Evolutionary conservation across 345 rosid species (phyloP), one percentile per base, ranked within the genome.

Genomic region (Raphanus raphanistrum): DNA sequence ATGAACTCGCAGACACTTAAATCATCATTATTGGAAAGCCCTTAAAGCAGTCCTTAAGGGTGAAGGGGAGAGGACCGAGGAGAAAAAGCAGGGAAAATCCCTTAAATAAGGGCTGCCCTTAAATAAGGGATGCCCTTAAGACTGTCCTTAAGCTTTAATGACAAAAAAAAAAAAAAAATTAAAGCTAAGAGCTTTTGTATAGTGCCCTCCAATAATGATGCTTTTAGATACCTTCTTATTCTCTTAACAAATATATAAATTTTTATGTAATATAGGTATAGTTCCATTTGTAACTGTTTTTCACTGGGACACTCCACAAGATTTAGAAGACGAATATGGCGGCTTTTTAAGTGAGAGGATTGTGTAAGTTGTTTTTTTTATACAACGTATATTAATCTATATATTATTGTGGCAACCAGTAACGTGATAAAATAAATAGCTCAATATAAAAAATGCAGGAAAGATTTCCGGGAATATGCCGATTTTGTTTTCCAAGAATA

Each of bases 241-340:
- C 59, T 32, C 35, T 29, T 32, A 32, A 54, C 16, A 7, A 16
- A 54, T 16, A 16, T 54, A 10, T 4, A 29, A 32, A 5, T 16
- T 54, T 16, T 16, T 6, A 55, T 55, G 16, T 55, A 21, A 17
- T 17, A 57, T 21, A 57, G 62, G 31, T 21, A 57, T 57, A 8
- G 27, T 57, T 10, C 62, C 62, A 2, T 57, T 10, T 4, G 62
- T 57, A 29, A 57, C 62, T 25, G 29, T 57, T 57, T 57, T 57
- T 4, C 62, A 57, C 31, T 57, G 62, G 62, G 62, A 80, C 55
- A 70, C 63, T 66, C 79, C 83, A 31, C 80, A 80, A 80, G 76
- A 64, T 66, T 2, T 80, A 48, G 83, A 80, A 27, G 83, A 80
- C 29, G 83, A 80, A 66, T 80, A 80, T 61, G 76, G 80, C 0